Evolutionary conservation across 441 rosid species (phyloP).

Genomic region (Geranium incanum): DNA sequence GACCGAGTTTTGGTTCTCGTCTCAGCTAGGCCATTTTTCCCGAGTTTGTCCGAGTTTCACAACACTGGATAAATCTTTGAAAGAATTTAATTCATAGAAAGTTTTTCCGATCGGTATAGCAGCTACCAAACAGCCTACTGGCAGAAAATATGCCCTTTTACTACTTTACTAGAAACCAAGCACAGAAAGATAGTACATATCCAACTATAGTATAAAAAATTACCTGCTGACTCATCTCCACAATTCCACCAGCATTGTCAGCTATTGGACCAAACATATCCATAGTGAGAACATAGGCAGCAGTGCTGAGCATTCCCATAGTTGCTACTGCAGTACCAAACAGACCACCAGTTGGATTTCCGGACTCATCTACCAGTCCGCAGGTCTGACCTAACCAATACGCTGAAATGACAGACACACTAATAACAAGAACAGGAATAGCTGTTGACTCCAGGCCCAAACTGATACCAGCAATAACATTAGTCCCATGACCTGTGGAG

Average conservation of each 20-base stretch:
- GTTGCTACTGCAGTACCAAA: conserved; percentile 99
- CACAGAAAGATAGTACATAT: too few relatives aligned
- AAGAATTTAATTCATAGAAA: not conserved
- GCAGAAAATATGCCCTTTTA: too few relatives aligned
- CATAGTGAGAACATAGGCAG: conserved; percentile 98
- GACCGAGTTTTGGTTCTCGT: too few relatives aligned
- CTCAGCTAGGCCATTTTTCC: too few relatives aligned
- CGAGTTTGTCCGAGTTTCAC: too few relatives aligned
- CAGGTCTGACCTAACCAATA: conserved; percentile 92
- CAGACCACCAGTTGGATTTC: conserved; percentile 79
- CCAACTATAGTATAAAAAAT: not conserved
- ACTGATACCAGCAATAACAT: conserved; percentile 95
- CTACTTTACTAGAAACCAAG: too few relatives aligned
- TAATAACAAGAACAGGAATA: conserved; percentile 89
- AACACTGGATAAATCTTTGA: not conserved
- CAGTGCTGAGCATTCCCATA: conserved; percentile 99
- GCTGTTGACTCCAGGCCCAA: conserved; percentile 98
- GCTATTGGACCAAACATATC: conserved; percentile 99
- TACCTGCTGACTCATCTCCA: conserved; percentile 99
- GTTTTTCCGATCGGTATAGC: too few relatives aligned
- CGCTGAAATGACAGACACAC: conserved; percentile 69
- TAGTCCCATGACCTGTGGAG: conserved; percentile 96
- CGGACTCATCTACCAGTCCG: conserved; percentile 84
- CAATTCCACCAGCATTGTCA: conserved; percentile 99
- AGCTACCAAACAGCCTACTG: too few relatives aligned